Conservation (phyloP, 805 yeast genomes). For the Wickerhamomyces hampshirensis region DNA sequence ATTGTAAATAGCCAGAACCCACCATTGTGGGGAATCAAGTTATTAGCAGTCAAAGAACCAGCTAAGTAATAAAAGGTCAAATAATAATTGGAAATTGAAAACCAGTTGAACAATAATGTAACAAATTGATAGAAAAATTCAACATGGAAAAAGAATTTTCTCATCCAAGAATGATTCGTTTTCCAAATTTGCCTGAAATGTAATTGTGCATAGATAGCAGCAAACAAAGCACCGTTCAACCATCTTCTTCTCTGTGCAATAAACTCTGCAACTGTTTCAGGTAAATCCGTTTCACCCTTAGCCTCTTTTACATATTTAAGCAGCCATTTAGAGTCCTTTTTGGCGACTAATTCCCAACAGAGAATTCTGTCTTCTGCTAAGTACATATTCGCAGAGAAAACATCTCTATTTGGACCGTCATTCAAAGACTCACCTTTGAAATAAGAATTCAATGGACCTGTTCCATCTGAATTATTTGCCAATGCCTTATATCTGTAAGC, state of each 20-base stretch:
- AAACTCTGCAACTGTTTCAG: conserved; percentile 90
- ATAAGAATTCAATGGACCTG: conserved; percentile 86
- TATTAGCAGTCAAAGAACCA: conserved; percentile 62
- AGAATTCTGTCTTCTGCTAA: conserved; percentile 94
- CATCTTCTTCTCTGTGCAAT: conserved; percentile 96
- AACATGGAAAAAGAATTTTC: conserved; percentile 77
- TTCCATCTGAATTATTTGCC: conserved; percentile 79
- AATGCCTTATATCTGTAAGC: conserved; percentile 91
- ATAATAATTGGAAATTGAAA: conserved; percentile 87
- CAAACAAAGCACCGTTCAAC: conserved; percentile 97
- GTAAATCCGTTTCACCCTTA: conserved; percentile 95
- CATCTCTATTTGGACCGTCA: conserved; percentile 59
- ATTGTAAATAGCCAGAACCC: conserved; percentile 82
- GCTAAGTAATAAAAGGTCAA: conserved; percentile 90
- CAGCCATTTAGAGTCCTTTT: conserved; percentile 78
- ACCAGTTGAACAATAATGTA: conserved; percentile 80
- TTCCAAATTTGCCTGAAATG: conserved; percentile 87
- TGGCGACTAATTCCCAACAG: conserved; percentile 95
- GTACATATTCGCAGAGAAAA: conserved; percentile 95
- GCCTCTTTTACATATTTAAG: conserved; percentile 89
- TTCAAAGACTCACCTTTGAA: conserved; percentile 79
- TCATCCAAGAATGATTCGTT: conserved; percentile 74
- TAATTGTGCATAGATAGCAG: conserved; percentile 83
- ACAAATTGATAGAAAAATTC: conserved; percentile 88
- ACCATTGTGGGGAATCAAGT: conserved; percentile 54